Percentiles rank a stretch among this genome's conserved stretches.
phyloP scores from a whole-genome alignment of 345 rosid genomes.

The Schrenkiella parvula region DNA sequence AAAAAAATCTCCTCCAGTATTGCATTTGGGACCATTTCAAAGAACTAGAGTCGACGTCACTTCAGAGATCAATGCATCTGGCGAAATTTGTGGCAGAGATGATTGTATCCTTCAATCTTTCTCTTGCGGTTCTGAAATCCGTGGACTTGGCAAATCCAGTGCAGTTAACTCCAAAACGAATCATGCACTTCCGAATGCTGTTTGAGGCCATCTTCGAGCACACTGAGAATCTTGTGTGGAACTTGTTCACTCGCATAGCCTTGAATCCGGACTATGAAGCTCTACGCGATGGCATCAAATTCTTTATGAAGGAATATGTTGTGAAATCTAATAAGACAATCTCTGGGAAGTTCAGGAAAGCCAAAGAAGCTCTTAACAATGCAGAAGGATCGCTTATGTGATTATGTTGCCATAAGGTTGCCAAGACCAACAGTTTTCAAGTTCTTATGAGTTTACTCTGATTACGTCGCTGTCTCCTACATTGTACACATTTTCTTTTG shows the following conservation, averaged over 20 bases:
- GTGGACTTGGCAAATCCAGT: slow-evolving; percentile 53
- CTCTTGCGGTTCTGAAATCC: slow-evolving; percentile 67
- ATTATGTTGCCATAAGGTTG: not conserved
- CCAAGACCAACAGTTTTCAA: not conserved
- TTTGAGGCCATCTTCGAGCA: slow-evolving; percentile 70
- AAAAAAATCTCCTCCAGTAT: slow-evolving; percentile 41
- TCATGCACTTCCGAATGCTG: slow-evolving; percentile 80
- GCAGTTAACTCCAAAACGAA: slow-evolving; percentile 56
- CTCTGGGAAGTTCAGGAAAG: slow-evolving; percentile 50
- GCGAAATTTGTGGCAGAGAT: slow-evolving; percentile 85
- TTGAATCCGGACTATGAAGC: slow-evolving; percentile 62
- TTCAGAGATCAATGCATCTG: slow-evolving; percentile 76
- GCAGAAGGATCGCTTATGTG: slow-evolving; percentile 62
- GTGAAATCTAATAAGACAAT: slow-evolving; percentile 44
- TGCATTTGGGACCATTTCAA: slow-evolving; percentile 91
- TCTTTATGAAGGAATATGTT: slow-evolving; percentile 68
- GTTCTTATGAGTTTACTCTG: not conserved
- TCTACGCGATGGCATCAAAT: slow-evolving; percentile 61
- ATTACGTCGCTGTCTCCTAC: not conserved
- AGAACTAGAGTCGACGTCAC: slow-evolving; percentile 69
- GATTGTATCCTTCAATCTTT: slow-evolving; percentile 60
- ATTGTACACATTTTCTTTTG: not conserved
- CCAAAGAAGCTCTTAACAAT: slow-evolving; percentile 75
- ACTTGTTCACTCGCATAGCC: slow-evolving; percentile 68
- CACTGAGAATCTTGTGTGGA: slow-evolving; percentile 67